Conservation (phyloP, 129 eudicot genomes). For the Artemisia argyi region DNA sequence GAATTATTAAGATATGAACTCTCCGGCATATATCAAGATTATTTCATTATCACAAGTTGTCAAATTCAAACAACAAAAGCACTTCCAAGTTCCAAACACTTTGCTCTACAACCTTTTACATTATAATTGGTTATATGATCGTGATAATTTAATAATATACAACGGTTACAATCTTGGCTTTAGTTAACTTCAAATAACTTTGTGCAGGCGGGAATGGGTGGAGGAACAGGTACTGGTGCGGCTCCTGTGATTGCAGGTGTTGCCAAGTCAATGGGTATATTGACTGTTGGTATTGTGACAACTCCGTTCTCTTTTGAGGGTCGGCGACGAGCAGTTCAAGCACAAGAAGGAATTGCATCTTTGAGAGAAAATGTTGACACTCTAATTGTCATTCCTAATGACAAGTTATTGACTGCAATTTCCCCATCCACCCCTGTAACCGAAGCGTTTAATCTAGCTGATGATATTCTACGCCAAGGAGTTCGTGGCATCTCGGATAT, state of each 20-base stretch:
- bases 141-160: neutral
- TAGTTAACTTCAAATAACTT: neutral
- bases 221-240: constrained; percentile 99
- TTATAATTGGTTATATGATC: neutral
- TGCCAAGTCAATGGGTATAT: constrained; percentile 87
- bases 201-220: constrained; percentile 98
- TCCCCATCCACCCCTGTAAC: constrained; percentile 89
- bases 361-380: constrained; percentile 93
- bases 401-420: constrained; percentile 88
- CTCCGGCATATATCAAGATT: too few species aligned
- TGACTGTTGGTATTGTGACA: constrained; percentile 94
- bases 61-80: neutral
- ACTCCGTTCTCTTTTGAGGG: constrained; percentile 95
- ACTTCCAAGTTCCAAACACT: neutral
- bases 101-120: neutral
- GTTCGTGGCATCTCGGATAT: constrained; percentile 97
- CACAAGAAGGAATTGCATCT: constrained; percentile 98
- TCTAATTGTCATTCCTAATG: constrained; percentile 91
- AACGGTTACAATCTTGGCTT: too few species aligned
- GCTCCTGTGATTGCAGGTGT: constrained; percentile 92
- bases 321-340: constrained; percentile 79
- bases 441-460: constrained; percentile 93
- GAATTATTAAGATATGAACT: too few species aligned
- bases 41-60: too few species aligned
- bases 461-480: constrained; percentile 96